Evolutionary conservation across 305 asterid species (phyloP).

Genomic region (Withania somnifera): DNA sequence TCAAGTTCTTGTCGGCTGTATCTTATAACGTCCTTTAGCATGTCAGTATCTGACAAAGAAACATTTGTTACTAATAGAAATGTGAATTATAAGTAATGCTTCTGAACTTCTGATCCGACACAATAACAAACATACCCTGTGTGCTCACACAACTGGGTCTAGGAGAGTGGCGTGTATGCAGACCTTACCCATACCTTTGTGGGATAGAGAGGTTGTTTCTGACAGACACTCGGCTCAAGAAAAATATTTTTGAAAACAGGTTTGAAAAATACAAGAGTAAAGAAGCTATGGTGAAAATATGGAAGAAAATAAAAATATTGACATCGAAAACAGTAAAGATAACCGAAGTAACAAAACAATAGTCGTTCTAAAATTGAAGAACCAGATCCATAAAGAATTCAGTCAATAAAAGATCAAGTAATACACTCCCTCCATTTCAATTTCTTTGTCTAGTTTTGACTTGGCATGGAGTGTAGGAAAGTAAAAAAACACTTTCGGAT

Average conservation of each 20-base stretch:
- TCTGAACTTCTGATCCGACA: not conserved
- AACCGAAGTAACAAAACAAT: not conserved
- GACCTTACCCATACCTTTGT: not conserved
- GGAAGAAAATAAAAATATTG: not conserved
- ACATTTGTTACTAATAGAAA: not conserved
- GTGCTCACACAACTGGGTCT: not conserved
- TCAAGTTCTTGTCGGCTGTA: slow-evolving; percentile 89
- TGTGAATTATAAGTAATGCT: not conserved
- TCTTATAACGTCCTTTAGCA: slow-evolving; percentile 48
- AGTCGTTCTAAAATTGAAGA: not conserved
- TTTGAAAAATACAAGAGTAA: not conserved
- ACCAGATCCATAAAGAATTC: not conserved
- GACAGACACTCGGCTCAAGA: not conserved
- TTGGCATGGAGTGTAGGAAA: too few relatives aligned
- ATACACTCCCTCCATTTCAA: too few relatives aligned
- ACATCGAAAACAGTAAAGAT: not conserved
- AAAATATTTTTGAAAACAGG: not conserved
- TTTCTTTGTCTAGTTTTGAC: too few relatives aligned
- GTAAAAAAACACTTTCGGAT: too few relatives aligned
- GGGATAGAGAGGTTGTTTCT: not conserved
- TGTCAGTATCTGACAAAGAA: slow-evolving; percentile 53
- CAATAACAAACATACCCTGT: not conserved
- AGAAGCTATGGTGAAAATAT: not conserved
- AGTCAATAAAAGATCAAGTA: not conserved
- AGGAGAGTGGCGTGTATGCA: not conserved